Conservation (phyloP, 1,284 basidiomycete species). For the Marasmius tenuissimus region DNA sequence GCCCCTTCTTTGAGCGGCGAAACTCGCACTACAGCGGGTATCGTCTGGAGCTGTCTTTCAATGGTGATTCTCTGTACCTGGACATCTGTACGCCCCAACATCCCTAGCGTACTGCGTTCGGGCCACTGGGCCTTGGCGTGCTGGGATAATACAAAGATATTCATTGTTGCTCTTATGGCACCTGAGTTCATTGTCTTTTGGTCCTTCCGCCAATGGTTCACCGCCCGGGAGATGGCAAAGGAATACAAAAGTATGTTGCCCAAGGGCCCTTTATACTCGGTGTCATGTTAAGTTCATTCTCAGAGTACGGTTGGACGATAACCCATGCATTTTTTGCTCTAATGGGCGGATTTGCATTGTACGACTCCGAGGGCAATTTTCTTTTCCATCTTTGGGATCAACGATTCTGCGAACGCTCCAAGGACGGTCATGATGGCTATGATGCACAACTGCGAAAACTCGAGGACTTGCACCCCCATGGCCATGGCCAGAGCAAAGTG, state of each 20-base stretch:
- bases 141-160: constrained; percentile 14
- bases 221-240: constrained; percentile 13
- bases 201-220: constrained; percentile 25
- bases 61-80: constrained; percentile 33
- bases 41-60: constrained; percentile 28
- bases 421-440: neutral
- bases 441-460: too few species aligned
- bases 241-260: constrained; percentile 7
- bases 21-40: constrained; percentile 3
- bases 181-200: constrained; percentile 26
- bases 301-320: constrained; percentile 17
- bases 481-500: too few species aligned
- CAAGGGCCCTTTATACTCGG: neutral
- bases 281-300: neutral
- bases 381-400: neutral
- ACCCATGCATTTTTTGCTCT: constrained; percentile 24
- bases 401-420: neutral
- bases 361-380: neutral
- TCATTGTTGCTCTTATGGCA: constrained; percentile 22
- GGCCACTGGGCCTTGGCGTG: neutral
- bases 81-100: constrained; percentile 33
- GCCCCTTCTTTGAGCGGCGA: too few species aligned
- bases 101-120: constrained; percentile 17
- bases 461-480: too few species aligned
- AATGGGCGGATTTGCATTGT: constrained; percentile 28